These are phyloP conservation scores for Phaffomyces thermotolerans DNA, from an alignment of 805 yeast genomes.

Conservation along the genomic window DNA sequence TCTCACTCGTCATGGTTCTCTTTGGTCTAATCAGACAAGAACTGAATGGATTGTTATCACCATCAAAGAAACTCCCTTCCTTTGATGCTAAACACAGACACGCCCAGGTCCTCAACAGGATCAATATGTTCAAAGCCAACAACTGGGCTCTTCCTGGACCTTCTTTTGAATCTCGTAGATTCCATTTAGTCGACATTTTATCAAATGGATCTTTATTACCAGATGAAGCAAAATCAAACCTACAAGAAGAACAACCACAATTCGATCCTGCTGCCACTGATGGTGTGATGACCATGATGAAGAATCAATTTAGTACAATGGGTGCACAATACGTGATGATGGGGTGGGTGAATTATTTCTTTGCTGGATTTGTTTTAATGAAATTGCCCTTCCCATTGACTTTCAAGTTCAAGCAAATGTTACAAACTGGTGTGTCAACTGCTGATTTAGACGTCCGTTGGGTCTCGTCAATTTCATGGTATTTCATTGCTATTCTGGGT, in stretches of 20 bases:
- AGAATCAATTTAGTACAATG: slow-evolving; percentile 73
- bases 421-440: slow-evolving; percentile 82
- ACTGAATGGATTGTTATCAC: slow-evolving; percentile 54
- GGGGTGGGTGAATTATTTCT: slow-evolving; percentile 95
- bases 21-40: slow-evolving; percentile 75
- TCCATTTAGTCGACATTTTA: slow-evolving; percentile 39
- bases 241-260: slow-evolving; percentile 49
- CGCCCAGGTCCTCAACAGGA: slow-evolving; percentile 54
- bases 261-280: slow-evolving; percentile 68
- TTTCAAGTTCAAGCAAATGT: slow-evolving; percentile 81
- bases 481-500: slow-evolving; percentile 82
- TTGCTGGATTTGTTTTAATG: slow-evolving; percentile 85
- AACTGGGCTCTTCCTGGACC: slow-evolving; percentile 41
- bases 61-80: slow-evolving; percentile 43
- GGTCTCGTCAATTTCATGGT: slow-evolving; percentile 95
- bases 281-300: slow-evolving; percentile 66
- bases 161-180: slow-evolving; percentile 49
- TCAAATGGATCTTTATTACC: slow-evolving; percentile 50
- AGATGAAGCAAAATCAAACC: slow-evolving; percentile 29
- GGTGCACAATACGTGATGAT: slow-evolving; percentile 89
- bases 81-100: slow-evolving; percentile 45
- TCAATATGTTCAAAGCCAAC: slow-evolving; percentile 50
- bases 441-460: slow-evolving; percentile 83
- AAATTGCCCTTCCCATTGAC: slow-evolving; percentile 90
- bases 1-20: slow-evolving; percentile 80